A percentile compares a stretch with the other conserved stretches of the same genome.
phyloP scores from a whole-genome alignment of 2,329 filamentous ascomycete genomes.

The Pseudocercospora pini-densiflorae region DNA sequence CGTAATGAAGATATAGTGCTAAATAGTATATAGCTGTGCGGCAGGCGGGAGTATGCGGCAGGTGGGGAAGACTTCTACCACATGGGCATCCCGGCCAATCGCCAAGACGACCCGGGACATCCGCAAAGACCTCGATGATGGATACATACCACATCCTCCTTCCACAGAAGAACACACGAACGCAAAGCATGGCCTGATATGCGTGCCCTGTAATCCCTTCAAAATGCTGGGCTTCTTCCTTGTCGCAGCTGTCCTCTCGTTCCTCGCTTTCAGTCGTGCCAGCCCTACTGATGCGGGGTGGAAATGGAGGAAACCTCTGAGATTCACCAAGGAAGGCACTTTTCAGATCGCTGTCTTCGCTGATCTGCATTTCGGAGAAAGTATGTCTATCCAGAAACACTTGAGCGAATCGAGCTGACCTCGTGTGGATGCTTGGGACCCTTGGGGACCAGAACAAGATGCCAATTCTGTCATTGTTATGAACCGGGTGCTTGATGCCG shows the following conservation, averaged over 20 bases:
- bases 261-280: not conserved
- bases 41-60: no score
- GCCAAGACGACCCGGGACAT: not conserved
- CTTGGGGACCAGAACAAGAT: constrained; percentile 57
- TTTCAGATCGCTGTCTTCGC: constrained; percentile 65
- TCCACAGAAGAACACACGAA: not conserved
- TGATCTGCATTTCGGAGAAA: constrained; percentile 73
- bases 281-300: not conserved
- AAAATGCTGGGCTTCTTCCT: constrained; percentile 4
- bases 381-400: constrained; percentile 40
- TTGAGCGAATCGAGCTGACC: constrained; percentile 37
- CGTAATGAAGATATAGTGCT: no score
- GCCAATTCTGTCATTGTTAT: constrained; percentile 62
- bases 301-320: constrained; percentile 20
- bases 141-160: not conserved
- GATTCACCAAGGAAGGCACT: constrained; percentile 40
- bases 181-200: not conserved
- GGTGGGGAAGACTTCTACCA: no score
- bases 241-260: not conserved
- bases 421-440: constrained; percentile 33
- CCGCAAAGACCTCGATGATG: not conserved
- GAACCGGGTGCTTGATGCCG: constrained; percentile 60
- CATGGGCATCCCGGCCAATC: not conserved
- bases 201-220: not conserved
- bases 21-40: no score